Conservation (phyloP, 1,139 yeast genomes). For the Pichia sp. region DNA sequence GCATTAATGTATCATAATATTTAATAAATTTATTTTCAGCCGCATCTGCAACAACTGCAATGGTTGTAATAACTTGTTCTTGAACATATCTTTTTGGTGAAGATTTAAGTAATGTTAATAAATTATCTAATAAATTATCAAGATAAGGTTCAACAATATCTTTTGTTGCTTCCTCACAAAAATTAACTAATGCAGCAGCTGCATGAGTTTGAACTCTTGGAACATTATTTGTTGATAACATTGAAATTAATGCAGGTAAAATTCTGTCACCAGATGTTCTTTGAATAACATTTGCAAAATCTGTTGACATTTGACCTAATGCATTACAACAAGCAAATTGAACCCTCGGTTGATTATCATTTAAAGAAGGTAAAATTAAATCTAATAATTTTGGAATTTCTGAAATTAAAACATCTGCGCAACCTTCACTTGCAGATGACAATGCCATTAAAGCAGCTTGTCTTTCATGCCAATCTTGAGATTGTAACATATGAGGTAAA, state of each 20-base stretch:
- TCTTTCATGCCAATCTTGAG: conserved; percentile 85
- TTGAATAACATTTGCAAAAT: conserved; percentile 86
- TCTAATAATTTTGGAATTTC: conserved; percentile 81
- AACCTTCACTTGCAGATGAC: conserved; percentile 96
- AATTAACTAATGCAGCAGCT: conserved; percentile 95
- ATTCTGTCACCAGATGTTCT: conserved; percentile 71
- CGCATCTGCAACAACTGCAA: conserved; percentile 98
- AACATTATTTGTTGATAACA: conserved; percentile 43
- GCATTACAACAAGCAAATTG: conserved; percentile 98
- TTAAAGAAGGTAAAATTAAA: conserved; percentile 72
- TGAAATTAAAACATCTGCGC: conserved; percentile 77
- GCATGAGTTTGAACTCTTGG: conserved; percentile 97
- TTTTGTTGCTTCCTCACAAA: conserved; percentile 86
- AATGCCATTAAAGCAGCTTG: conserved; percentile 97
- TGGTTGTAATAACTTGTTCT: conserved; percentile 94
- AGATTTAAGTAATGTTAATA: conserved; percentile 62
- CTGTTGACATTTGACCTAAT: conserved; percentile 96
- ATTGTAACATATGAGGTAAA: conserved; percentile 74
- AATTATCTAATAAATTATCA: conserved; percentile 68
- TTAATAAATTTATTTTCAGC: conserved; percentile 84
- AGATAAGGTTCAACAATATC: conserved; percentile 85
- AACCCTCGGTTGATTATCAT: conserved; percentile 86
- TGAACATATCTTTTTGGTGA: conserved; percentile 91
- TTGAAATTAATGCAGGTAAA: conserved; percentile 83
- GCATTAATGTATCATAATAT: conserved; percentile 94